phyloP scores from a whole-genome alignment of 345 rosid species.

The Kernera saxatilis region DNA sequence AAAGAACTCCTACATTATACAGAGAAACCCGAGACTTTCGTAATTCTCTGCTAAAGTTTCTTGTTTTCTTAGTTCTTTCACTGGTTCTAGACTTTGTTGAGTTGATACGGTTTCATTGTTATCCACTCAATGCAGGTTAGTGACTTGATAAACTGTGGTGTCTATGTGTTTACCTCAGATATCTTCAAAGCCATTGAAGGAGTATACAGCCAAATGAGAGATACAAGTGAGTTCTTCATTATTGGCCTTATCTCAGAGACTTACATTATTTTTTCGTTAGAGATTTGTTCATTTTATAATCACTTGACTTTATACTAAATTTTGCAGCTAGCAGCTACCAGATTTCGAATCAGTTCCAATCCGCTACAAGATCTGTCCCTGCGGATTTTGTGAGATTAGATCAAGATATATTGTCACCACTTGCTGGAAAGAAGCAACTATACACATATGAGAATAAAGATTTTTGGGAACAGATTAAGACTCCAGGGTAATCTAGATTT shows the following conservation, averaged over 20 bases:
- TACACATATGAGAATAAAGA: slow-evolving; percentile 68
- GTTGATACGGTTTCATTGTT: not conserved
- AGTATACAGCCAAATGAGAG: slow-evolving; percentile 46
- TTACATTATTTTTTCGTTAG: not conserved
- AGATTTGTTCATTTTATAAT: not conserved
- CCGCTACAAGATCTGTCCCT: slow-evolving; percentile 61
- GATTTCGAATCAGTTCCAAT: slow-evolving; percentile 66
- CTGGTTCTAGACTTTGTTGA: not conserved
- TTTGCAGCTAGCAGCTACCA: slow-evolving; percentile 65
- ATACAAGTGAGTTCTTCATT: slow-evolving; percentile 44
- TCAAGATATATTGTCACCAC: slow-evolving; percentile 88
- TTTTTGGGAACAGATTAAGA: slow-evolving; percentile 91
- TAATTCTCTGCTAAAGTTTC: slow-evolving; percentile 32
- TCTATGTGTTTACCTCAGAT: slow-evolving; percentile 62
- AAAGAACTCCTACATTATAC: slow-evolving; percentile 81
- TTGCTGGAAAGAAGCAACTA: slow-evolving; percentile 79
- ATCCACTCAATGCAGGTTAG: slow-evolving; percentile 52
- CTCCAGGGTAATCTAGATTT: slow-evolving; percentile 56
- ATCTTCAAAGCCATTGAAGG: slow-evolving; percentile 62
- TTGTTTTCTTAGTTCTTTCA: not conserved
- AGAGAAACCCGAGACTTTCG: slow-evolving; percentile 92
- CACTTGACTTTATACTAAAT: not conserved
- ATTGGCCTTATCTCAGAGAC: not conserved
- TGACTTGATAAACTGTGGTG: slow-evolving; percentile 80
- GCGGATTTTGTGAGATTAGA: slow-evolving; percentile 76